Percentiles rank a stretch among this genome's conserved stretches.
phyloP scores from a whole-genome alignment of 78 protist species.

The Guillardia theta region DNA sequence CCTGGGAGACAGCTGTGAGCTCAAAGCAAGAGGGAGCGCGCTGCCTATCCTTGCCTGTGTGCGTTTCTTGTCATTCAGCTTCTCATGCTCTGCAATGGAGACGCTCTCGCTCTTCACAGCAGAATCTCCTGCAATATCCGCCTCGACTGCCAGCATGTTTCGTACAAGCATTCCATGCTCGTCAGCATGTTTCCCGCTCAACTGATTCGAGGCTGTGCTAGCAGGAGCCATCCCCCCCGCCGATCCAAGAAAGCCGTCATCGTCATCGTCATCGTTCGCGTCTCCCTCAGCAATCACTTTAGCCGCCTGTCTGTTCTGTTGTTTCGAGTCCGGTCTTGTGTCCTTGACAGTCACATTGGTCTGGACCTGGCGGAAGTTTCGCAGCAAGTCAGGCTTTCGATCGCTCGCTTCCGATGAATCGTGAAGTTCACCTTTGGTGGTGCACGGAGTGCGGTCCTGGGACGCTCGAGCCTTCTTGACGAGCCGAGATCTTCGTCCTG shows the following conservation, averaged over 20 bases:
- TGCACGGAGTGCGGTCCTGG: background rate
- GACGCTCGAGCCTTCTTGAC: too few relatives aligned
- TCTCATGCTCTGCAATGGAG: background rate
- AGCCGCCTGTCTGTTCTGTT: background rate
- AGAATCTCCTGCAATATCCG: background rate
- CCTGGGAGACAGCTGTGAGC: background rate
- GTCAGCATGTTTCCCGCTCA: background rate
- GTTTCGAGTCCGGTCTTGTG: background rate
- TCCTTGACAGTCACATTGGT: background rate
- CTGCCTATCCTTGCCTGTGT: background rate
- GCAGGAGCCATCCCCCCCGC: conserved; percentile 16
- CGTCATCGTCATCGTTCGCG: conserved; percentile 1
- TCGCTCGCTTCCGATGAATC: background rate
- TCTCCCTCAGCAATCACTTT: background rate
- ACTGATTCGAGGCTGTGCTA: background rate
- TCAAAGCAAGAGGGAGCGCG: background rate
- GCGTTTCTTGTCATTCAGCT: background rate
- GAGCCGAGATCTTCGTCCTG: too few relatives aligned
- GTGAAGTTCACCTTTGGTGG: background rate
- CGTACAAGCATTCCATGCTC: background rate
- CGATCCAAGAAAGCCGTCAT: background rate
- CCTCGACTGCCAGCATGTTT: background rate
- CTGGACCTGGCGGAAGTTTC: too few relatives aligned
- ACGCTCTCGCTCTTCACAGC: background rate
- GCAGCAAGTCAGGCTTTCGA: too few relatives aligned